A percentile compares a stretch with the other conserved stretches of the same genome.
Evolutionary conservation across 192 early-diverging fungal species (phyloP).

Genomic region (Backusella luteola): DNA sequence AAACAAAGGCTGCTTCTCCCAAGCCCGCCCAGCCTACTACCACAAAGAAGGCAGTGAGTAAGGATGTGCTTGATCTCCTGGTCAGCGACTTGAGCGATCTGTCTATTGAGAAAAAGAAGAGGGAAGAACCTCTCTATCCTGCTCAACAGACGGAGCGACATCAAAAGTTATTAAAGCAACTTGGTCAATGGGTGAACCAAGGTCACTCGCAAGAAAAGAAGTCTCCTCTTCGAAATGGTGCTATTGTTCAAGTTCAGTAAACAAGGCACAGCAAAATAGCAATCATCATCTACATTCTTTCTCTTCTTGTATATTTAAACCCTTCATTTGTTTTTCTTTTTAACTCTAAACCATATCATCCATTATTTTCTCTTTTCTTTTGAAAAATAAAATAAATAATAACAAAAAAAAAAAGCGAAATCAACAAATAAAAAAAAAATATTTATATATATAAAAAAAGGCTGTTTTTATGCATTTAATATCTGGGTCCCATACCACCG

Average conservation of each 20-base stretch:
- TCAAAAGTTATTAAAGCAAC: not conserved
- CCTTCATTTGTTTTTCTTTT: not conserved
- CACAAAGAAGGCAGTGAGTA: conserved; percentile 5
- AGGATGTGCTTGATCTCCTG: conserved; percentile 9
- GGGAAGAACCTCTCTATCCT: not conserved
- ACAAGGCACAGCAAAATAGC: not conserved
- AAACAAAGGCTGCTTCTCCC: not conserved
- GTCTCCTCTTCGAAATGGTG: not conserved
- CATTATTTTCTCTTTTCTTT: not conserved
- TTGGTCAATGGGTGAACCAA: conserved; percentile 5
- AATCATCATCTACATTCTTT: not conserved
- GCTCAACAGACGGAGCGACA: not conserved
- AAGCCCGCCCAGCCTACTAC: not conserved
- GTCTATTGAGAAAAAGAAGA: conserved; percentile 5
- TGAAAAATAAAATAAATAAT: not conserved
- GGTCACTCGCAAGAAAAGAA: not conserved
- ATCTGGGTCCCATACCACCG: conserved; percentile 9
- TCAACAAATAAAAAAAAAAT: not conserved
- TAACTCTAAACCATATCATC: not conserved
- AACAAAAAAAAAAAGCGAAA: no score
- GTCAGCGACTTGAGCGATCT: not conserved
- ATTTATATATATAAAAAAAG: not conserved
- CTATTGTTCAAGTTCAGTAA: conserved; percentile 11
- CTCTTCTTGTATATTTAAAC: not conserved
- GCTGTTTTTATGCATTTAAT: conserved; percentile 7